Conservation (phyloP, 495 filamentous ascomycete species). For the Aspergillus conjunctus region DNA sequence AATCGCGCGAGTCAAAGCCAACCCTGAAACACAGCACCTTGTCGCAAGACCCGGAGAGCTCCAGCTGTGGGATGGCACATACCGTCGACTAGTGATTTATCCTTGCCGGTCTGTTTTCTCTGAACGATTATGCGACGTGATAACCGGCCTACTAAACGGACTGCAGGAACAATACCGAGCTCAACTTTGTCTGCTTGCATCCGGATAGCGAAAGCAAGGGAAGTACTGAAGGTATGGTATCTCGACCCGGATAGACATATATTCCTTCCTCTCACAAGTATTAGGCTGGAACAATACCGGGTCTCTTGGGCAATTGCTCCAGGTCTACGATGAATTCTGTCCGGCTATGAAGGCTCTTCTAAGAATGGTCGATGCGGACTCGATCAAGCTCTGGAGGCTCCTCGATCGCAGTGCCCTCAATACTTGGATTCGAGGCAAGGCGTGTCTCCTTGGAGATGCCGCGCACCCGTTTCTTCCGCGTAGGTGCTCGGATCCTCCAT, state of each 20-base stretch:
- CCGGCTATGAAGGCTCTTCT: constrained; percentile 40
- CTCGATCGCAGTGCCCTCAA: constrained; percentile 52
- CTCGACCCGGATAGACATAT: too few species aligned
- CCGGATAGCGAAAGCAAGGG: constrained; percentile 22
- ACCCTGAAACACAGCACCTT: constrained; percentile 29
- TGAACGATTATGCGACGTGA: neutral
- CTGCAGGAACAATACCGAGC: constrained; percentile 5
- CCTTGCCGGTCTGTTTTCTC: constrained; percentile 25
- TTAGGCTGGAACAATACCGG: neutral
- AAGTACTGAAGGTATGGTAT: constrained; percentile 31
- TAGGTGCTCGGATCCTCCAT: neutral
- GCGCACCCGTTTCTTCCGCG: constrained; percentile 56
- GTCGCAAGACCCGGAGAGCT: constrained; percentile 38
- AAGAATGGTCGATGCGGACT: constrained; percentile 38
- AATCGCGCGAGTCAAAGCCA: neutral
- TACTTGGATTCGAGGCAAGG: constrained; percentile 42
- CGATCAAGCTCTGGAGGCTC: constrained; percentile 53
- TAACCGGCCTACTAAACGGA: neutral
- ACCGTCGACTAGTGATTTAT: constrained; percentile 56
- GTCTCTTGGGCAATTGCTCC: constrained; percentile 35
- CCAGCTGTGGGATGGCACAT: constrained; percentile 42
- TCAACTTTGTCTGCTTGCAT: constrained; percentile 14
- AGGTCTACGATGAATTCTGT: constrained; percentile 47
- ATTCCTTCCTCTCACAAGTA: neutral
- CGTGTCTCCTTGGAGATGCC: constrained; percentile 57